Percentiles rank a stretch among this genome's conserved stretches.
Conservation (phyloP, 2,329 filamentous ascomycete species). For the Fusarium denticulatum region DNA sequence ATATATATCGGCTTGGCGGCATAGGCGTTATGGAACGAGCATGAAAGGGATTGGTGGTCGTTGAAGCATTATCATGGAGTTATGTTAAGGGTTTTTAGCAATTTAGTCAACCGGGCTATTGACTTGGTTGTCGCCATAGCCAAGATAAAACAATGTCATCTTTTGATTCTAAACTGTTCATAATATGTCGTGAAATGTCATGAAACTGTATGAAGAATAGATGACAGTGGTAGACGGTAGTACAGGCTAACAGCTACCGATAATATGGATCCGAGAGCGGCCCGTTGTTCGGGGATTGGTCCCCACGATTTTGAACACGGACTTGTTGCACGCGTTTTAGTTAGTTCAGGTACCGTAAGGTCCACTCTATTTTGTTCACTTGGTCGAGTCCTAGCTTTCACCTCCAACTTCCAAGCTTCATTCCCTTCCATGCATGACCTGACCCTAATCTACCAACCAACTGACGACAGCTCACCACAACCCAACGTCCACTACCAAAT, state of each 20-base stretch:
- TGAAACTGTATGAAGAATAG: background rate
- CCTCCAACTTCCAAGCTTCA: slow-evolving; percentile 5
- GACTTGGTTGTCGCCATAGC: background rate
- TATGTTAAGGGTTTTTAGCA: slow-evolving; percentile 11
- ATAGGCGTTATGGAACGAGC: slow-evolving; percentile 33
- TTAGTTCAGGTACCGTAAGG: background rate
- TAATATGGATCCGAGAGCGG: slow-evolving; percentile 34
- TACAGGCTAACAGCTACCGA: slow-evolving; percentile 11
- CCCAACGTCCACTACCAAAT: background rate
- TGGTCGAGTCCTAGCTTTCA: background rate
- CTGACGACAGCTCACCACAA: background rate
- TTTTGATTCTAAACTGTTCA: background rate
- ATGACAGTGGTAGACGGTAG: background rate
- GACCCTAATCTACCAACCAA: background rate
- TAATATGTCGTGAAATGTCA: background rate
- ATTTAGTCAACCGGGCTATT: slow-evolving; percentile 3
- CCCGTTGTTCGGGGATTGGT: slow-evolving; percentile 28
- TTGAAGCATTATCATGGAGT: slow-evolving; percentile 34
- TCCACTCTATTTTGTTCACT: slow-evolving; percentile 22
- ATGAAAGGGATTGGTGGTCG: slow-evolving; percentile 18
- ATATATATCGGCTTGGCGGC: slow-evolving; percentile 12
- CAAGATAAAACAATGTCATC: background rate
- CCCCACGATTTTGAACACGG: slow-evolving; percentile 26
- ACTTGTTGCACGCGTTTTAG: background rate
- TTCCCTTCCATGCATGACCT: background rate